These are phyloP conservation scores for Groenewaldozyma sp. DNA, from an alignment of 1,139 yeast genomes.

Conservation along the genomic window DNA sequence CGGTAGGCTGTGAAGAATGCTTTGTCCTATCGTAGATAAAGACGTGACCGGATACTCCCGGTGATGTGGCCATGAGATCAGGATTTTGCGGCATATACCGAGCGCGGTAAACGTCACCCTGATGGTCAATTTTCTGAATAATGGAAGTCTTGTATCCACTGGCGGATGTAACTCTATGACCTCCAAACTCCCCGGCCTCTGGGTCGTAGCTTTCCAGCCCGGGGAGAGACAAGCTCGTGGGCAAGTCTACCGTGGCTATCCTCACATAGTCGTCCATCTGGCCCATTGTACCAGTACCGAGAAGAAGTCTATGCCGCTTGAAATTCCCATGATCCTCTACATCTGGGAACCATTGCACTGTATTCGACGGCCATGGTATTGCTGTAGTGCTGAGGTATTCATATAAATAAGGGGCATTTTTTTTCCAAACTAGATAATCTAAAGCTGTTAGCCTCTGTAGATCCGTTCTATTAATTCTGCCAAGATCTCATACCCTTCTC, in stretches of 20 bases:
- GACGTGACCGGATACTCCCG: constrained; percentile 66
- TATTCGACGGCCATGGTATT: constrained; percentile 48
- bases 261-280: constrained; percentile 70
- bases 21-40: constrained; percentile 54
- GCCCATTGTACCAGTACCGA: constrained; percentile 87
- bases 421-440: constrained; percentile 92
- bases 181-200: constrained; percentile 29
- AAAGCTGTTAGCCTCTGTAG: background rate
- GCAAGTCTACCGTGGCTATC: constrained; percentile 55
- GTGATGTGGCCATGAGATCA: constrained; percentile 64
- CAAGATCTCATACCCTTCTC: background rate
- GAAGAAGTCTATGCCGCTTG: constrained; percentile 37
- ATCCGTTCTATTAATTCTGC: background rate
- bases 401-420: constrained; percentile 83
- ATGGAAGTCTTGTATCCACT: constrained; percentile 40
- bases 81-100: constrained; percentile 78
- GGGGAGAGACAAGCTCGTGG: constrained; percentile 25
- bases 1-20: constrained; percentile 31
- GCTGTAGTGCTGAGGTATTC: constrained; percentile 66
- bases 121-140: constrained; percentile 41
- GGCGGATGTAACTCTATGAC: constrained; percentile 18
- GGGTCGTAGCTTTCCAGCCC: constrained; percentile 27
- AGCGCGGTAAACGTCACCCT: constrained; percentile 70
- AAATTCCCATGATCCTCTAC: constrained; percentile 20
- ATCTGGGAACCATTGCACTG: constrained; percentile 38